A percentile compares a stretch with the other conserved stretches of the same genome.
Evolutionary conservation across 1,139 yeast species (phyloP).

Genomic region (Petasospora rhodanensis): DNA sequence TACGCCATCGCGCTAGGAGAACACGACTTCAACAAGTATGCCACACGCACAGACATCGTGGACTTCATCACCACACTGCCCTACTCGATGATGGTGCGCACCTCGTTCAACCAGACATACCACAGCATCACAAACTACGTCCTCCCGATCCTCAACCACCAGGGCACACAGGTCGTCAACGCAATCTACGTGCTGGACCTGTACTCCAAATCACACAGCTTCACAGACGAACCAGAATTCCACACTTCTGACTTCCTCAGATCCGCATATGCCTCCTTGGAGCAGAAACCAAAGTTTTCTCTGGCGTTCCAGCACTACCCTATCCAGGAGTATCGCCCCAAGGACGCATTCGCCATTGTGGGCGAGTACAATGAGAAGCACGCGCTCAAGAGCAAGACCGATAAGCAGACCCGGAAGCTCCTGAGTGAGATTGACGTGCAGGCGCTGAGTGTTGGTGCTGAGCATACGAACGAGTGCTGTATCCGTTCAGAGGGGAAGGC

Average conservation of each 20-base stretch:
- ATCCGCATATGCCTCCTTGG: constrained; percentile 5
- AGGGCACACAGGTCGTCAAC: constrained; percentile 7
- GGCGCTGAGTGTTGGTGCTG: constrained; percentile 50
- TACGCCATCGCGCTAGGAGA: constrained; percentile 80
- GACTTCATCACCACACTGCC: constrained; percentile 25
- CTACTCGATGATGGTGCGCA: constrained; percentile 13
- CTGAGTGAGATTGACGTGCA: constrained; percentile 24
- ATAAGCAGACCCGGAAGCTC: constrained; percentile 19
- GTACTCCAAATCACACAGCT: constrained; percentile 4
- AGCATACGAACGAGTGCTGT: constrained; percentile 54
- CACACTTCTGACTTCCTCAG: constrained; percentile 6
- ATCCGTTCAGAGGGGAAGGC: constrained; percentile 23
- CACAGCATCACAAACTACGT: constrained; percentile 17
- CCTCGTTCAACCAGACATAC: constrained; percentile 1
- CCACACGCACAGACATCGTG: constrained; percentile 20
- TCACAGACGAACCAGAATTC: constrained; percentile 1
- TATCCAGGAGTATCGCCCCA: constrained; percentile 48
- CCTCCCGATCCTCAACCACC: constrained; percentile 15
- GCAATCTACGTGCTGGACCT: constrained; percentile 20
- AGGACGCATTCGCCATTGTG: constrained; percentile 42
- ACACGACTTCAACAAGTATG: constrained; percentile 30
- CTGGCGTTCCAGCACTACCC: constrained; percentile 47
- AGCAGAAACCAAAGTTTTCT: constrained; percentile 20
- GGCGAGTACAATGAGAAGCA: constrained; percentile 47
- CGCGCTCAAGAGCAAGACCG: constrained; percentile 32